phyloP scores from a whole-genome alignment of 306 rosid genomes.

The Prunus persica region DNA sequence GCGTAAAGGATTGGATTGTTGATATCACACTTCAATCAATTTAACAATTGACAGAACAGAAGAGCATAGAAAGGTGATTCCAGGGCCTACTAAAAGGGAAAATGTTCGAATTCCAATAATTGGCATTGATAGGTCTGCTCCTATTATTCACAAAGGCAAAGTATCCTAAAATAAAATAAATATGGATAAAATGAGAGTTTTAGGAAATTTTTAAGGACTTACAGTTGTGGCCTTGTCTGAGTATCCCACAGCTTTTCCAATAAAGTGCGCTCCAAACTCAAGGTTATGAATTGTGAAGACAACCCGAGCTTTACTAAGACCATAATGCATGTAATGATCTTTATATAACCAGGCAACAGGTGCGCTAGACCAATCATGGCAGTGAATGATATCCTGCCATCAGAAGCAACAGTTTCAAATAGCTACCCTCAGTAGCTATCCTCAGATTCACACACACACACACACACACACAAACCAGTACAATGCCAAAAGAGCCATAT shows the following conservation, averaged over 20 bases:
- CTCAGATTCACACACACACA: neutral
- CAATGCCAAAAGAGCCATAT: neutral
- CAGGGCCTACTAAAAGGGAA: neutral
- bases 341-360: slow-evolving; percentile 96
- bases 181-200: slow-evolving; percentile 9
- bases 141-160: neutral
- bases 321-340: slow-evolving; percentile 72
- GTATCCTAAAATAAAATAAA: neutral
- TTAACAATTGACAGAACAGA: neutral
- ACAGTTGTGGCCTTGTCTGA: slow-evolving; percentile 95
- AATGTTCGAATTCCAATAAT: neutral
- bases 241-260: slow-evolving; percentile 66
- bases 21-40: neutral
- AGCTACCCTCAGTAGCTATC: slow-evolving; percentile 20
- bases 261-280: slow-evolving; percentile 76
- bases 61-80: neutral
- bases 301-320: slow-evolving; percentile 76
- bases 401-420: slow-evolving; percentile 26
- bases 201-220: slow-evolving; percentile 35
- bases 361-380: slow-evolving; percentile 99
- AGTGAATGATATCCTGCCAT: slow-evolving; percentile 90
- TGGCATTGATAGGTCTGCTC: neutral
- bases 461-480: neutral
- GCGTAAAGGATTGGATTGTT: neutral
- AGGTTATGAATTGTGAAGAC: slow-evolving; percentile 98